These are phyloP conservation scores for Trichoderma breve DNA, from an alignment of 2,329 filamentous ascomycete genomes.

Conservation along the genomic window DNA sequence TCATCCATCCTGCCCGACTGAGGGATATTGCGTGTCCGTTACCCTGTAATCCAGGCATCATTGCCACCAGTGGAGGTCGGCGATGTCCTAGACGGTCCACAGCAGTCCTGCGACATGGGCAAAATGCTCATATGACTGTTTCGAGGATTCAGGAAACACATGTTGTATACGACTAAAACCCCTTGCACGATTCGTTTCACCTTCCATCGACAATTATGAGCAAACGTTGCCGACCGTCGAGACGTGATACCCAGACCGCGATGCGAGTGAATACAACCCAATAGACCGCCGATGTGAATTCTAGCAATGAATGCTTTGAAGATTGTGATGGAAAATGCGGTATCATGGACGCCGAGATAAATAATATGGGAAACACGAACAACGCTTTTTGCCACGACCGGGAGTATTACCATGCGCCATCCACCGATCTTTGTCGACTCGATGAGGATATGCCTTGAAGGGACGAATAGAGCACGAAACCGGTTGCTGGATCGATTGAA, in stretches of 20 bases:
- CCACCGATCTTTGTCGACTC: not conserved
- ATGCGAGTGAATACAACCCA: not conserved
- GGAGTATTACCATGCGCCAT: not conserved
- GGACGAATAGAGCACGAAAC: not conserved
- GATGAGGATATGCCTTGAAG: not conserved
- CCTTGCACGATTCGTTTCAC: not conserved
- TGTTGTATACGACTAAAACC: not conserved
- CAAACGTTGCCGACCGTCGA: not conserved
- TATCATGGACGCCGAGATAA: not conserved
- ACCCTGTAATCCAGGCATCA: not conserved
- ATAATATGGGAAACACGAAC: not conserved
- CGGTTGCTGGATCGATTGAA: not conserved
- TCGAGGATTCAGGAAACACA: not conserved
- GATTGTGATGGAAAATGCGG: not conserved
- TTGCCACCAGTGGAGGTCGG: not conserved
- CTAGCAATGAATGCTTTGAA: not conserved
- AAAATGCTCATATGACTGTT: constrained; percentile 1
- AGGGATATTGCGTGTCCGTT: not conserved
- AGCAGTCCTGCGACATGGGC: not conserved
- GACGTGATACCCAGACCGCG: not conserved
- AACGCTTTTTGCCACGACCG: not conserved
- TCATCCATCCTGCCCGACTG: not conserved
- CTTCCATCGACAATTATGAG: not conserved
- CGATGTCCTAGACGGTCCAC: not conserved
- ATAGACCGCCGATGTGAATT: not conserved